These are phyloP conservation scores for Auxenochlorella pyrenoidosa DNA, from an alignment of 139 green algal genomes.

Conservation along the genomic window DNA sequence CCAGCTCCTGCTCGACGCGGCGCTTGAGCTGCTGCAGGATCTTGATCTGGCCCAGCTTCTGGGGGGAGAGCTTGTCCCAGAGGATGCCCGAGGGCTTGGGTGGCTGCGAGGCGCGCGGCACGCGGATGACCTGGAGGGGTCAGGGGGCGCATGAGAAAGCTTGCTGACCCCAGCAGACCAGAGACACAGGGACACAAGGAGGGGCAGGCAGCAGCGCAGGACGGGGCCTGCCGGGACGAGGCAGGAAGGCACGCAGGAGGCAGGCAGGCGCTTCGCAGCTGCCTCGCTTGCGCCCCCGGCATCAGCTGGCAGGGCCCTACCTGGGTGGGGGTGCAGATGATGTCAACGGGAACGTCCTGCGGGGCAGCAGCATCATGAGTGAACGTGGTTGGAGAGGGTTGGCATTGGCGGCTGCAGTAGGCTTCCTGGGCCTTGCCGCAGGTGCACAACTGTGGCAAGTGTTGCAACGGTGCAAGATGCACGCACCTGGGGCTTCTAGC, in stretches of 20 bases:
- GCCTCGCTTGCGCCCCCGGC: not conserved
- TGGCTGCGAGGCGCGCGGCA: conserved; percentile 40
- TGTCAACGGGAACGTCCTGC: conserved; percentile 76
- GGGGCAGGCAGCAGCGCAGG: not conserved
- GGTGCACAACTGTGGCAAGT: too few species aligned
- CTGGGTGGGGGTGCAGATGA: conserved; percentile 84
- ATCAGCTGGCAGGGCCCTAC: conserved; percentile 29
- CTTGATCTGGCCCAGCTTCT: conserved; percentile 73
- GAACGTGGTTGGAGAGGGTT: too few species aligned
- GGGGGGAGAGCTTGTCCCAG: conserved; percentile 73
- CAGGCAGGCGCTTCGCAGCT: not conserved
- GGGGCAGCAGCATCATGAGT: not conserved
- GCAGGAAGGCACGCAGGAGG: too few species aligned
- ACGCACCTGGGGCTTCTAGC: too few species aligned
- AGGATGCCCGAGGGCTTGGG: conserved; percentile 76
- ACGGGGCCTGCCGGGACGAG: too few species aligned
- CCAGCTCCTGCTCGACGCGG: conserved; percentile 65
- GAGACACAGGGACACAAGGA: not conserved
- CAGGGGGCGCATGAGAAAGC: not conserved
- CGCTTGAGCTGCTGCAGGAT: conserved; percentile 73
- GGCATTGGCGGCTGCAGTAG: too few species aligned
- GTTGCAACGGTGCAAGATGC: too few species aligned
- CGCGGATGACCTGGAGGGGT: conserved; percentile 46
- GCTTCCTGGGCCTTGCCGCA: too few species aligned
- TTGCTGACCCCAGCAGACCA: not conserved